Conservation (phyloP, 768 basidiomycete genomes). For the Boletus vermiculosoides region DNA sequence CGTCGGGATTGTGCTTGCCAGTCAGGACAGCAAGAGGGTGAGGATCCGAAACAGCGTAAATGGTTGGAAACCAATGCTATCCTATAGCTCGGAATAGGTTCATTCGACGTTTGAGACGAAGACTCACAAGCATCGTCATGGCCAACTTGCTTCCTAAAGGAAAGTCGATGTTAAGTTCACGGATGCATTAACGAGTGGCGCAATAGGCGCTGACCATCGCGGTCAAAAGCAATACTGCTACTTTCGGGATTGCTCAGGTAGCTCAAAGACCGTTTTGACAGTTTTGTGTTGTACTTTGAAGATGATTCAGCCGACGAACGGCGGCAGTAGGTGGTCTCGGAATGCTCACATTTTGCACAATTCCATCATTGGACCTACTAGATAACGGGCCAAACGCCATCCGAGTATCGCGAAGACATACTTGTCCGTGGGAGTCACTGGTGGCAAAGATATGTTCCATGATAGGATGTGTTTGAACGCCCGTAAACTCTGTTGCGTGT, state of each 20-base stretch:
- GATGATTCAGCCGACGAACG: constrained; percentile 31
- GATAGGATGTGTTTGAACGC: constrained; percentile 63
- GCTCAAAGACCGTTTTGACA: constrained; percentile 40
- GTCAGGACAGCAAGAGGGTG: constrained; percentile 70
- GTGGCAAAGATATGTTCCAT: constrained; percentile 71
- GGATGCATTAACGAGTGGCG: constrained; percentile 4
- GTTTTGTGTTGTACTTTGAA: constrained; percentile 43
- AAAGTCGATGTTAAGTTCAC: background rate
- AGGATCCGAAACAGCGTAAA: constrained; percentile 66
- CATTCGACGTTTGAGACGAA: background rate
- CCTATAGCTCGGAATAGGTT: constrained; percentile 2
- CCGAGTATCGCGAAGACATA: constrained; percentile 66
- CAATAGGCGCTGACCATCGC: constrained; percentile 47
- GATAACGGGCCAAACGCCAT: constrained; percentile 67
- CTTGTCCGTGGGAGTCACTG: constrained; percentile 54
- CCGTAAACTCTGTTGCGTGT: constrained; percentile 55
- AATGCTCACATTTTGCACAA: constrained; percentile 42
- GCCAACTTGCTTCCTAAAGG: constrained; percentile 57
- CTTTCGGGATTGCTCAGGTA: constrained; percentile 60
- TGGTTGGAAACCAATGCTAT: constrained; percentile 68
- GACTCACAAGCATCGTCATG: constrained; percentile 63
- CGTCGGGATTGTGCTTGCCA: constrained; percentile 55
- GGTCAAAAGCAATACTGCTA: constrained; percentile 67
- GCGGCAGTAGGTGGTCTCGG: constrained; percentile 4
- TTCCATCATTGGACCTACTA: constrained; percentile 46